Conservation (phyloP, 495 filamentous ascomycete genomes). For the Barbatosphaeria neglecta region DNA sequence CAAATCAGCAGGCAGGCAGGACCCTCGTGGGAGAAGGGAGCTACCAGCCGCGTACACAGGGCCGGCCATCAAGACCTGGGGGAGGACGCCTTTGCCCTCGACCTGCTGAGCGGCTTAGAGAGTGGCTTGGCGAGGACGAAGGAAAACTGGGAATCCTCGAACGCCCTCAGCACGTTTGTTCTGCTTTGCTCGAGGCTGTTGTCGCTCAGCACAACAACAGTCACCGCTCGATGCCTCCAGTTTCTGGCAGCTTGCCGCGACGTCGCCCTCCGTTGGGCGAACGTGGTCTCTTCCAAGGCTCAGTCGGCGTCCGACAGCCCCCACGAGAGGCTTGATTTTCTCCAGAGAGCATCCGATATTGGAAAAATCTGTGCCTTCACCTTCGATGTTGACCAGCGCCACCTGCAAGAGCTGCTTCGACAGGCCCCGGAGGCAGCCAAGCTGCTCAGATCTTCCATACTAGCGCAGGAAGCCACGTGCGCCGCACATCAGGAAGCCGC, state of each 20-base stretch:
- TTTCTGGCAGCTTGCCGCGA: conserved; percentile 13
- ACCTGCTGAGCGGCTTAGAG: conserved; percentile 9
- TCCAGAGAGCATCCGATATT: conserved; percentile 17
- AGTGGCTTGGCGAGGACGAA: conserved; percentile 17
- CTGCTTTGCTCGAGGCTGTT: conserved; percentile 22
- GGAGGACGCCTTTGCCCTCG: conserved; percentile 4
- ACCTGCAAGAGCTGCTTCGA: conserved; percentile 14
- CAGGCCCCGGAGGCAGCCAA: conserved; percentile 12
- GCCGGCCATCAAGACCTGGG: conserved; percentile 7
- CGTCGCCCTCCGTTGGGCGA: conserved; percentile 20
- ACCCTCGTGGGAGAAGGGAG: conserved; percentile 6
- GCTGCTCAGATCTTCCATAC: conserved; percentile 27
- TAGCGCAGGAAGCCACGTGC: conserved; percentile 20
- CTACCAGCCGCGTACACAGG: conserved; percentile 5
- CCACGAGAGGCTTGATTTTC: conserved; percentile 9
- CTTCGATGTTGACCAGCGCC: conserved; percentile 20
- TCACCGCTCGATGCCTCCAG: conserved; percentile 3
- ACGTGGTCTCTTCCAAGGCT: conserved; percentile 11
- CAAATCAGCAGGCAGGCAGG: conserved; percentile 43
- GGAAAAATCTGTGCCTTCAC: conserved; percentile 26
- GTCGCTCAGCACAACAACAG: conserved; percentile 14
- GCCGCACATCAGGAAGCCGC: conserved; percentile 1
- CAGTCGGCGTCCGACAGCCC: conserved; percentile 7
- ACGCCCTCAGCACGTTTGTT: conserved; percentile 26
- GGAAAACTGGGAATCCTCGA: conserved; percentile 39